phyloP scores from a whole-genome alignment of 352 stramenopile species.

The Globisporangium abappressorium region DNA sequence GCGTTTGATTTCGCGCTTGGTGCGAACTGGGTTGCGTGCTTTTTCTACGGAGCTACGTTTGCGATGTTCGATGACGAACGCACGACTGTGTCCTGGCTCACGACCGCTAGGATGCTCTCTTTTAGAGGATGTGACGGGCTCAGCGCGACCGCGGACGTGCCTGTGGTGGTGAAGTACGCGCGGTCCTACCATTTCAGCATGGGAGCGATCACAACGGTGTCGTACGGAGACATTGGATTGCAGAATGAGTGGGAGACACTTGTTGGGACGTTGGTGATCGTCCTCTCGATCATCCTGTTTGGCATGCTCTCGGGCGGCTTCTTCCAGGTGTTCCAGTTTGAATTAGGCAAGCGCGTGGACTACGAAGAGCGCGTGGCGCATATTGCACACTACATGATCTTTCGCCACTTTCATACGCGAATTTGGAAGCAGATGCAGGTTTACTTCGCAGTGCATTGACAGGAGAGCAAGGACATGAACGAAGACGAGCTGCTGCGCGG shows the following conservation, averaged over 20 bases:
- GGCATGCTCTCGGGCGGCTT: slow-evolving; percentile 43
- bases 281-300: slow-evolving; percentile 37
- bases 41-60: slow-evolving; percentile 23
- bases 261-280: slow-evolving; percentile 31
- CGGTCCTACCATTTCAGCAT: slow-evolving; percentile 41
- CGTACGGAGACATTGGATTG: slow-evolving; percentile 40
- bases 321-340: slow-evolving; percentile 47
- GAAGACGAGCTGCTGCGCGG: slow-evolving; percentile 40
- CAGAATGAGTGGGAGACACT: slow-evolving; percentile 32
- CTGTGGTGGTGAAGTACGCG: slow-evolving; percentile 22
- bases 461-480: slow-evolving; percentile 44
- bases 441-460: slow-evolving; percentile 45
- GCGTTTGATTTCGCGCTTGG: slow-evolving; percentile 25
- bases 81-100: slow-evolving; percentile 17
- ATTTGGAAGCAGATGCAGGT: slow-evolving; percentile 45
- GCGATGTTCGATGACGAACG: slow-evolving; percentile 15
- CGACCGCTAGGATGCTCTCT: slow-evolving; percentile 24
- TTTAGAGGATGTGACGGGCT: slow-evolving; percentile 20
- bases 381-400: slow-evolving; percentile 36
- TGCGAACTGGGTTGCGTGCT: slow-evolving; percentile 26
- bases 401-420: slow-evolving; percentile 36
- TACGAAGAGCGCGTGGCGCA: slow-evolving; percentile 43
- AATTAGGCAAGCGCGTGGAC: slow-evolving; percentile 39
- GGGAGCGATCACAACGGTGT: slow-evolving; percentile 36
- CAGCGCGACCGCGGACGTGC: slow-evolving; percentile 19